A percentile compares a stretch with the other conserved stretches of the same genome.
These are phyloP conservation scores for Ganoderma lucidum DNA, from an alignment of 1,284 basidiomycete genomes.

Conservation along the genomic window DNA sequence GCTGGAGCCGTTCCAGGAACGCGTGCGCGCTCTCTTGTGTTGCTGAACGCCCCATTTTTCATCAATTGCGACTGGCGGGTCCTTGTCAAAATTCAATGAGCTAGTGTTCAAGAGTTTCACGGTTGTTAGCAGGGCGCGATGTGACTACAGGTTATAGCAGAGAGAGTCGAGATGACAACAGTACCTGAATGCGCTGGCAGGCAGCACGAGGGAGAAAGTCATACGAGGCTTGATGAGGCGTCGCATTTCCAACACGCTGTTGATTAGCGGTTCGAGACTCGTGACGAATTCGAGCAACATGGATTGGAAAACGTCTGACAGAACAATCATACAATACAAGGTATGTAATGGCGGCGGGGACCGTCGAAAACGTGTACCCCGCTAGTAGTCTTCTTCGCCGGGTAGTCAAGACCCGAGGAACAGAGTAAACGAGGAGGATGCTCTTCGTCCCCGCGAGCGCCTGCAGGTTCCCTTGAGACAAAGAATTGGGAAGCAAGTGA, in stretches of 20 bases:
- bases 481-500: conserved; percentile 61
- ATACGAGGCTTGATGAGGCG: not conserved
- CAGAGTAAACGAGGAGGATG: conserved; percentile 44
- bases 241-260: not conserved
- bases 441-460: conserved; percentile 72
- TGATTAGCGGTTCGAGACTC: not conserved
- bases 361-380: conserved; percentile 40
- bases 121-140: too few species aligned
- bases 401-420: conserved; percentile 38
- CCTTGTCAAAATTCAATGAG: too few species aligned
- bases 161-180: too few species aligned
- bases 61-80: not conserved
- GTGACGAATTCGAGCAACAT: not conserved
- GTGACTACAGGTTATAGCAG: too few species aligned
- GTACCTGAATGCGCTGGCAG: too few species aligned
- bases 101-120: too few species aligned
- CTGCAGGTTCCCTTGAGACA: conserved; percentile 54
- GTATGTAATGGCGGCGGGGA: conserved; percentile 4
- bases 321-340: not conserved
- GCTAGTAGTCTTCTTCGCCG: conserved; percentile 42
- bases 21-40: not conserved
- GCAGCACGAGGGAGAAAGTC: not conserved
- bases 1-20: not conserved
- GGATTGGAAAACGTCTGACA: not conserved
- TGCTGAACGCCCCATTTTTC: not conserved